phyloP scores from a whole-genome alignment of 768 basidiomycete genomes.

The Phanerochaete carnosa region DNA sequence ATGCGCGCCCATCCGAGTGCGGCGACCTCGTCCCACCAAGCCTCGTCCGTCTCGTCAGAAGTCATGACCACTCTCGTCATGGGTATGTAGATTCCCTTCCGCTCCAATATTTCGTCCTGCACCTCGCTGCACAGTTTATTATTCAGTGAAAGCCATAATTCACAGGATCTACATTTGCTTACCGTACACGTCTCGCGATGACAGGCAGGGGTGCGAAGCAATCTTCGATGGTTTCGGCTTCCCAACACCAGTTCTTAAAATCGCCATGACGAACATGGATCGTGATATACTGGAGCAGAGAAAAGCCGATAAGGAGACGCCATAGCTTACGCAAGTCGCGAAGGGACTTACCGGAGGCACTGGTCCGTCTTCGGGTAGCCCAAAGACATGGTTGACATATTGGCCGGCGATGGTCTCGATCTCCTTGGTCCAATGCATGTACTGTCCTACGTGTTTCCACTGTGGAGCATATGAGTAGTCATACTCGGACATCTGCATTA shows the following conservation, averaged over 20 bases:
- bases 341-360: slow-evolving; percentile 30
- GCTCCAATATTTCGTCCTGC: slow-evolving; percentile 30
- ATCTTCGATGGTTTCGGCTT: slow-evolving; percentile 24
- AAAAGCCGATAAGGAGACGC: slow-evolving; percentile 12
- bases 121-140: slow-evolving; percentile 27
- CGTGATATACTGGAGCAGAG: slow-evolving; percentile 28
- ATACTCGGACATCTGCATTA: slow-evolving; percentile 28
- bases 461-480: slow-evolving; percentile 30
- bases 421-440: slow-evolving; percentile 31
- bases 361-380: slow-evolving; percentile 19
- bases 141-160: not conserved
- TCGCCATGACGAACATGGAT: slow-evolving; percentile 35
- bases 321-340: slow-evolving; percentile 1
- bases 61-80: slow-evolving; percentile 37
- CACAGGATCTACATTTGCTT: not conserved
- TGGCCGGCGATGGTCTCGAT: slow-evolving; percentile 27
- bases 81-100: slow-evolving; percentile 27
- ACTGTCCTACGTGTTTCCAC: slow-evolving; percentile 32
- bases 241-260: slow-evolving; percentile 34
- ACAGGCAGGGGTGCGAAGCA: slow-evolving; percentile 38
- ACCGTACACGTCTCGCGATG: slow-evolving; percentile 29
- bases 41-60: slow-evolving; percentile 38
- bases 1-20: slow-evolving; percentile 34
- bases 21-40: slow-evolving; percentile 36
- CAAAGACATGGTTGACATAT: slow-evolving; percentile 29